Base-by-base conservation (phyloP, 805 yeast genomes). In the Saccharomycopsis fodiens region DNA sequence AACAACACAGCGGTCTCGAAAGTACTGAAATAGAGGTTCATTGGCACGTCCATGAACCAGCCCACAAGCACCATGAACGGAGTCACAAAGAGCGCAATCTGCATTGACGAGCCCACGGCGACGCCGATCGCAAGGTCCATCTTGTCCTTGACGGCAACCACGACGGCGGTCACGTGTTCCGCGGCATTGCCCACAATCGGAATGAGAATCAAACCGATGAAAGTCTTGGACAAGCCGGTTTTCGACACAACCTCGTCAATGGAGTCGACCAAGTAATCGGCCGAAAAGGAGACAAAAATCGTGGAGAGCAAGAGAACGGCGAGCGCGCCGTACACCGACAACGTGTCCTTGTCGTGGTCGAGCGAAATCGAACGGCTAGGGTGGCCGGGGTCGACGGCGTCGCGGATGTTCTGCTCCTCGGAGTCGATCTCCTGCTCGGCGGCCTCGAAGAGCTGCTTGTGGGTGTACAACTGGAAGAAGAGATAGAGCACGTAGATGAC, bases 141-240 rank as follows among this genome's bases (percentile, higher is more conserved):
- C 67, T 93, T 93, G 65, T 93, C 86, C 66, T 88, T 88, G 74
- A 80, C 78, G 19, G 98, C 97, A 41, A 93, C 97, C 51, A 87
- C 75, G 31, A 93, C 83, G 2, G 97, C 96, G 16, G 98, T 93
- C 43, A 87, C 97, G 64, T 93, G 98, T 64, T 93, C 98, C 10
- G 97, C 97, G 2, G 98, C 98, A 58, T 93, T 93, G 46, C 97
- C 98, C 22, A 93, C 97, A 52, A 93, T 91, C 35, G 98, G 98
- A 52, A 93, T 82, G 39, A 93, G 78, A 55, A 93, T 82, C 54
- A 93, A 71, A 61, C 97, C 97, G 57, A 93, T 87, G 57, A 93
- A 93, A 0, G 97, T 88, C 73, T 91, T 89, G 37, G 96, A 85
- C 45, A 93, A 70, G 3, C 96, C 96, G 2, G 95, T 78, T 25